Base-by-base conservation (phyloP, 352 stramenopile genomes). In the Saprolegnia diclina region DNA sequence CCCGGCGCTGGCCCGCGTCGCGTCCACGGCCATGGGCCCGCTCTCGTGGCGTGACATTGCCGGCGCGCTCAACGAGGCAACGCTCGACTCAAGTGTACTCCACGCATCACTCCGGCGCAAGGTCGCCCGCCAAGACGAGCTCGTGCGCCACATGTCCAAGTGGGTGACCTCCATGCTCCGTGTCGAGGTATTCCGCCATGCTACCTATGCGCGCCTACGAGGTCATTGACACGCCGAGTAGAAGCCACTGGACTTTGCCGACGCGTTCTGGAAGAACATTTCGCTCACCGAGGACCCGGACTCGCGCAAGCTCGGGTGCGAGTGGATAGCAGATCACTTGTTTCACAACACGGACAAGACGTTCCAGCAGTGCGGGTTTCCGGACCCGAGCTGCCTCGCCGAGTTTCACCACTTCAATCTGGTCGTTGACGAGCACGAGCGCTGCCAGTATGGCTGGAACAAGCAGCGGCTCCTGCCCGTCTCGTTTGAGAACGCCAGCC, bases 261-360 rank as follows among this genome's bases (percentile, higher is more conserved):
- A 59, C 19, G 24, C 35, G 13, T 35, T 42, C 35, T 59, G 52
- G 24, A 59, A 59, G n/a, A 59, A 59, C 35, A 59, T 59, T 24
- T 42, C 52, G 52, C 35, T 59, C 24, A 59, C 35, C 1, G 52
- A 1, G 13, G 52, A 59, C 16, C 13, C 52, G 11, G 24, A 42
- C 11, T 2, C 52, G 13, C 24, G 52, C 11, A 14, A 24, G 13
- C 35, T 59, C 24, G 52, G 52, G 3, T 59, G 52, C 35, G 52
- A 59, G 35, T 59, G 52, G 52, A 59, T 59, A 3, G 24, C 35
- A 2, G 52, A 59, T 9, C 52, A 59, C 19, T 59, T 59, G 35
- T 59, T 59, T 24, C 35, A 59, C 35, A 59, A 59, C 52, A 59
- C 35, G 52, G 52, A 59, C 24, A 16, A 24, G 11, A 40, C 35